Evolutionary conservation across 306 rosid species (phyloP), one percentile per base, ranked within the genome.

Genomic region (Cucumis sativus): DNA sequence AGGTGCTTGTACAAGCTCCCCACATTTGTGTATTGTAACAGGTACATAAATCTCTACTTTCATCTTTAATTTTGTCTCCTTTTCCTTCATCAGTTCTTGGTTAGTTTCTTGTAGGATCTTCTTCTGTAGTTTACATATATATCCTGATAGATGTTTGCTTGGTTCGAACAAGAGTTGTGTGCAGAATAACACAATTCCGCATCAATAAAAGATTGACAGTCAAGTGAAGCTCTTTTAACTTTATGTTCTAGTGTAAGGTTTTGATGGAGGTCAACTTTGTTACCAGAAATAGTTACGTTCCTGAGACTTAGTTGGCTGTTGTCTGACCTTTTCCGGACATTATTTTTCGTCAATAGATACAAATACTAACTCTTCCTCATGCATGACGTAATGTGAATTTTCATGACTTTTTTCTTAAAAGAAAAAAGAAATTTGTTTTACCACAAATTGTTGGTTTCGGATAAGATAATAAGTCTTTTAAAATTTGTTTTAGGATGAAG

Each of bases 11-110:
- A 88, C 99, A 37, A 89, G 85, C 80, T 83, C 89, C 83, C 97
- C 98, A 23, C 86, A 92, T 86, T 83, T 96, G 87, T 91, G 92
- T 88, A 92, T 96, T 80, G 88, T 96, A 75, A 96, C 99, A 84
- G 99, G 99, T 92, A 85, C 13, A 30, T 49, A 71, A 64, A 77
- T 82, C 64, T 77, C 80, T 57, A 18, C 66, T 75, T 11, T 35
- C 8, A 10, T 79, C 43, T 30, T n/a, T 73, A 49, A 51, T 40
- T 78, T 75, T 51, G 51, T 64, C 3, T 18, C 57, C 37, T 33
- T 80, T 73, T 65, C 75, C 65, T 28, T 67, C 74, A 82, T 73
- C 59, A 23, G 51, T 57, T 81, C 56, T 58, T 57, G 52, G 5
- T 52, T 52, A 73, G 76, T 35, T 52, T 25, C 40, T 11, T 49